phyloP scores from a whole-genome alignment of 75 land plant genomes.

The Selaginella moellendorffii region DNA sequence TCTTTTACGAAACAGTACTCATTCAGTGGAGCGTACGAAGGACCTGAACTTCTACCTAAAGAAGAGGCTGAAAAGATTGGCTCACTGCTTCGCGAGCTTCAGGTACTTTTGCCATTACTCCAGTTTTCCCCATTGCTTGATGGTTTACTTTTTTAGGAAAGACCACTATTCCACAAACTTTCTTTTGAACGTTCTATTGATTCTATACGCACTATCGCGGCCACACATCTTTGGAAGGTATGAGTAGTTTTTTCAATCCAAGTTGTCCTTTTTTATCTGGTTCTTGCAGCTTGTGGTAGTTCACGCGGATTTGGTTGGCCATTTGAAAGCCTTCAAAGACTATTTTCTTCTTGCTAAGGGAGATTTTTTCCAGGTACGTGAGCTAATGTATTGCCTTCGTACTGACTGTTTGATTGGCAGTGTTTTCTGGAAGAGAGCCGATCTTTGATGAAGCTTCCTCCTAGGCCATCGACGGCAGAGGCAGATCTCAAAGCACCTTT shows the following conservation, averaged over 20 bases:
- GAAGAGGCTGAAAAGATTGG: slow-evolving; percentile 81
- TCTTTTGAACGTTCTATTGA: slow-evolving; percentile 77
- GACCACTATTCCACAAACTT: slow-evolving; percentile 81
- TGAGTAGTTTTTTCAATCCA: slow-evolving; percentile 8
- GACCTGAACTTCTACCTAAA: slow-evolving; percentile 72
- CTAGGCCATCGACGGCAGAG: slow-evolving; percentile 93
- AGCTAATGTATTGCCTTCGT: neutral
- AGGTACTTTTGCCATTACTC: slow-evolving; percentile 31
- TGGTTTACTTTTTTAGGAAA: slow-evolving; percentile 31
- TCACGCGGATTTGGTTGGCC: slow-evolving; percentile 96
- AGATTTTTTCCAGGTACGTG: slow-evolving; percentile 87
- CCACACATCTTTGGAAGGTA: slow-evolving; percentile 99
- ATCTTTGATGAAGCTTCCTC: slow-evolving; percentile 84
- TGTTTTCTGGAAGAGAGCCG: slow-evolving; percentile 98
- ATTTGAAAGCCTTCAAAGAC: slow-evolving; percentile 88
- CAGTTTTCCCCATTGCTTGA: slow-evolving; percentile 6
- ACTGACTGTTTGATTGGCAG: slow-evolving; percentile 42
- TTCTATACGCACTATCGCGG: slow-evolving; percentile 76
- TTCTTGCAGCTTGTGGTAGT: slow-evolving; percentile 82
- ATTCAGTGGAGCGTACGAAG: slow-evolving; percentile 17
- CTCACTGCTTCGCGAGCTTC: slow-evolving; percentile 61
- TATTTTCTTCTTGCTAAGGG: slow-evolving; percentile 98
- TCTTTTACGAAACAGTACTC: slow-evolving; percentile 23
- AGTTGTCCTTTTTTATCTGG: slow-evolving; percentile 9
- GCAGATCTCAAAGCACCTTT: slow-evolving; percentile 96